Base-by-base conservation (phyloP, 139 green algal species). In the Chlorella sp. region DNA sequence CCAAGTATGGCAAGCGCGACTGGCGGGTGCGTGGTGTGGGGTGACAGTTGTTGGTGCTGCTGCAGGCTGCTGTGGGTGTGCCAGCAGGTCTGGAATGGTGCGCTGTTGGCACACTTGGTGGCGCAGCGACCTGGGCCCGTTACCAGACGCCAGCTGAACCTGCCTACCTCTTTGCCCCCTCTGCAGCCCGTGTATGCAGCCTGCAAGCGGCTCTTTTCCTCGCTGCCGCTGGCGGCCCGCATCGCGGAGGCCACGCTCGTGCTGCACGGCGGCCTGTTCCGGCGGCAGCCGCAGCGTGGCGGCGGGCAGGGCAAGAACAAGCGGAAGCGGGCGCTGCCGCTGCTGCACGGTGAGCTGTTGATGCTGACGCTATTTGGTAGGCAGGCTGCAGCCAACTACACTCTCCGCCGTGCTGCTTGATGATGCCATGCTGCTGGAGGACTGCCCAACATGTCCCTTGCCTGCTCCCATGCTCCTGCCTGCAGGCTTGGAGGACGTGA, bases 201-300 rank as follows among this genome's bases (percentile, higher is more conserved):
- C 0, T 94, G 83, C 87, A 93, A 93, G 81, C 85, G 85, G 32
- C 32, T 97, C 3, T 98, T 98, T 86, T 80, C 92, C 1, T 36
- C 73, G 12, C 88, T 98, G 55, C 95, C 95, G 0, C 88, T 98
- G 83, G 92, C 92, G 9, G 95, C 94, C 2, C 70, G 96, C 23
- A 82, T 99, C 0, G 83, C 75, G 1, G 32, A 63, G 20, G 87
- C 83, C 26, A 95, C 94, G 4, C 91, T 99, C 26, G 91, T 99
- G 9, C 86, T 97, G 72, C 97, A 99, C 86, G 97, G 96, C 57
- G 96, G 95, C 16, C 80, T 88, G n/a, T 89, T 90, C 79, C 68
- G 90, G 72, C 18, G 41, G 17, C 65, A 74, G 63, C 47, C 51
- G 25, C 51, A 74, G 60, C 72, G 78, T 23, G 26, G 20, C 39